Base-by-base conservation (phyloP, 225 moss, liverwort and hornwort genomes). In the Pseudisothecium myosuroides region DNA sequence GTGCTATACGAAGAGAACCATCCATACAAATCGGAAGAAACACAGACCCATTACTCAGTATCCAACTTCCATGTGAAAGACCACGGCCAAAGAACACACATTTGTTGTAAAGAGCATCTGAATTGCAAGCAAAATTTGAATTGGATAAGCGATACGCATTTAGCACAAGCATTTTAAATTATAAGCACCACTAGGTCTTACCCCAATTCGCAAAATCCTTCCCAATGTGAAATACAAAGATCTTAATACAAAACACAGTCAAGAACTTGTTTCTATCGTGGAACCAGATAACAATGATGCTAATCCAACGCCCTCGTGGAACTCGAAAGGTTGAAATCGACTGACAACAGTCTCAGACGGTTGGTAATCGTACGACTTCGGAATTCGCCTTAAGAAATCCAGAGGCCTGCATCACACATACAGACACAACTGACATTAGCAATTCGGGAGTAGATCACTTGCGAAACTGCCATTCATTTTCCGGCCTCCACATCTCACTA, bases 291-390 rank as follows among this genome's bases (percentile, higher is more conserved):
- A 83, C n/a, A 95, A 54, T 41, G 87, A 85, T 60, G 92, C 87
- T 83, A 95, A 90, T 84, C 95, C 93, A 87, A 95, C 89, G 31
- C 91, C 86, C 52, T 91, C 88, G 81, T 60, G 85, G 39, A 87
- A 85, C 50, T 90, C 81, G 29, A 47, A 85, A 54, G 82, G 87
- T 65, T 88, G 79, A 88, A 89, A 85, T 86, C 88, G 85, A 91
- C 58, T 89, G 63, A 89, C 85, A 43, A 87, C 86, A 78, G 87
- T 78, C 80, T 86, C 89, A 36, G 85, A 89, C 29, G 77, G 90
- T 32, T 89, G 67, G 60, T 87, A 72, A 79, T 29, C 61, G 37
- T 49, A 84, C 20, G 79, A 84, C 86, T 88, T 91, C 14, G 91
- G 90, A 41, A 90, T 49, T 82, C 90, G 90, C 76, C 93, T 90